These are phyloP conservation scores for Gillenia trifoliata DNA, from an alignment of 306 rosid species.

Conservation along the genomic window DNA sequence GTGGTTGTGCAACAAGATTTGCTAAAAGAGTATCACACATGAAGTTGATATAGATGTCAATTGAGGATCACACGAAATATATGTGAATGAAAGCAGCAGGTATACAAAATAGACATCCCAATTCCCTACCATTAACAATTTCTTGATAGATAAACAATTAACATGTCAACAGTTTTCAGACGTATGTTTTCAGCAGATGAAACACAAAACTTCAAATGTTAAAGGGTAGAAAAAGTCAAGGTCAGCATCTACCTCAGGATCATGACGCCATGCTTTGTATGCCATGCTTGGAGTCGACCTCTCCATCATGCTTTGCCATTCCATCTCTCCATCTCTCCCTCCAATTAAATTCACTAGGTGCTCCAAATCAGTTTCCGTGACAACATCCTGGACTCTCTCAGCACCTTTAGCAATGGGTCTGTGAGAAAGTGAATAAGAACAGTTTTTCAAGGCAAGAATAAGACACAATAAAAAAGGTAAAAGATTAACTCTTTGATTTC, in stretches of 20 bases:
- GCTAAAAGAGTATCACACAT: neutral
- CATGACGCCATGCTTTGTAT: constrained; percentile 96
- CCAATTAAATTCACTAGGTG: constrained; percentile 71
- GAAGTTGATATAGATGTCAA: neutral
- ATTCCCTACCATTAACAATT: neutral
- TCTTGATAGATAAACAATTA: neutral
- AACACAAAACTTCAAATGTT: constrained; percentile 2
- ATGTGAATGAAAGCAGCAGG: neutral
- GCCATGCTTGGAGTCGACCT: constrained; percentile 68
- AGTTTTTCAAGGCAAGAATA: neutral
- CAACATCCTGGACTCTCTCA: constrained; percentile 46
- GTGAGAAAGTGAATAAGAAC: constrained; percentile 5
- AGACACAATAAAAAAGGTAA: neutral
- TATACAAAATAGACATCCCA: neutral
- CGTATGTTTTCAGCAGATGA: constrained; percentile 7
- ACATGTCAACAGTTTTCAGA: neutral
- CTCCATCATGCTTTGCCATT: constrained; percentile 90
- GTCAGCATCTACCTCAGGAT: constrained; percentile 66
- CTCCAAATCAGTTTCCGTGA: constrained; percentile 70
- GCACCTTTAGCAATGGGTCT: constrained; percentile 36
- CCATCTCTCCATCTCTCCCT: constrained; percentile 68
- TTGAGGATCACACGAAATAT: neutral
- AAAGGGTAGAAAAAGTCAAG: constrained; percentile 13
- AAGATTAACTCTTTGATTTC: neutral
- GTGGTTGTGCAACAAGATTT: neutral